These are phyloP conservation scores for Chaetomium tenue DNA, from an alignment of 495 filamentous ascomycete species.

Conservation along the genomic window DNA sequence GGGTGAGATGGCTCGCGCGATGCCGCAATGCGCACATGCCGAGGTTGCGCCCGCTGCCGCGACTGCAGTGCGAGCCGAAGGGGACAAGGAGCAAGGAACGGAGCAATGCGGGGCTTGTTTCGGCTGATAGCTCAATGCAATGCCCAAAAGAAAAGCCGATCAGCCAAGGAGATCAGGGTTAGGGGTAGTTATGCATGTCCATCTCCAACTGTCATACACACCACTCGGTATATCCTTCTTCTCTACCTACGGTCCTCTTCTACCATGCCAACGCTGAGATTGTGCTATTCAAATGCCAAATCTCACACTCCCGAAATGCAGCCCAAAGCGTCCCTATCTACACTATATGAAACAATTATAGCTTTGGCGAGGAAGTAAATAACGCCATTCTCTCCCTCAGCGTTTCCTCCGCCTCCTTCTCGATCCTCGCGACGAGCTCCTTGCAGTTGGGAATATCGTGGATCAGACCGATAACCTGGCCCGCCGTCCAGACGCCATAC, in stretches of 20 bases:
- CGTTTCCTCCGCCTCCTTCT: slow-evolving; percentile 59
- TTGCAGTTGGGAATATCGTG: slow-evolving; percentile 63
- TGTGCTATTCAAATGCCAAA: neutral
- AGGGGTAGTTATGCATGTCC: slow-evolving; percentile 17
- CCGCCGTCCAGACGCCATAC: slow-evolving; percentile 73
- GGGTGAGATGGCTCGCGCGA: neutral
- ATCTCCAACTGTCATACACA: too few relatives aligned
- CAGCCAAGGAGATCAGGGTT: slow-evolving; percentile 21
- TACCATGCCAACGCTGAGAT: too few relatives aligned
- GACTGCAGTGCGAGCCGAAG: slow-evolving; percentile 4
- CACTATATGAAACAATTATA: slow-evolving; percentile 32
- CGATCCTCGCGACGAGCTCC: slow-evolving; percentile 55
- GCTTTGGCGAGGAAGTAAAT: slow-evolving; percentile 41
- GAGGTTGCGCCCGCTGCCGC: slow-evolving; percentile 25
- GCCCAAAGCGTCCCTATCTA: neutral
- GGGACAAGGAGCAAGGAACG: slow-evolving; percentile 1
- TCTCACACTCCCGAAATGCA: neutral
- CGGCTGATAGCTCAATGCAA: slow-evolving; percentile 13
- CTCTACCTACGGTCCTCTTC: too few relatives aligned
- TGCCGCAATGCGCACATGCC: slow-evolving; percentile 28
- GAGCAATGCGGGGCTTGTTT: slow-evolving; percentile 11
- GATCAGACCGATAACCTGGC: slow-evolving; percentile 65
- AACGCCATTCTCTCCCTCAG: slow-evolving; percentile 45
- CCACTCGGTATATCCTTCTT: too few relatives aligned
- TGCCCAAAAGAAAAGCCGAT: neutral